Conservation (phyloP, 306 rosid genomes). For the Pueraria montana region DNA sequence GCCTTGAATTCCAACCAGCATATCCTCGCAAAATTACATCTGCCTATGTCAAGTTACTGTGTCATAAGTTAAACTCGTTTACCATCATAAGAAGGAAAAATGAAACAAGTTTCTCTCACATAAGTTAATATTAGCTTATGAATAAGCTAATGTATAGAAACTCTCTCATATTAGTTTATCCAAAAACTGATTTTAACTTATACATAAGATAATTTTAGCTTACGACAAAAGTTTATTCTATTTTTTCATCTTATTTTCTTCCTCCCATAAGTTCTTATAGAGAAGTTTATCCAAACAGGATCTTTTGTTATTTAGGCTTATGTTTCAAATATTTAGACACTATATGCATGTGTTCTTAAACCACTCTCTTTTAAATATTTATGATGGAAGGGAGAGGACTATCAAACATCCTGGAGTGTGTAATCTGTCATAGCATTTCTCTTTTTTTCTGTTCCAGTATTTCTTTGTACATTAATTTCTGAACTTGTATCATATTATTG, state of each 20-base stretch:
- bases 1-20: conserved; percentile 87
- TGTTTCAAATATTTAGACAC: background rate
- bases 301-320: background rate
- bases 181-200: too few relatives aligned
- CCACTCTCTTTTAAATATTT: background rate
- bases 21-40: conserved; percentile 83
- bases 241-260: too few relatives aligned
- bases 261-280: too few relatives aligned
- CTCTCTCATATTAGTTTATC: too few relatives aligned
- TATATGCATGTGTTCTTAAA: background rate
- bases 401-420: background rate
- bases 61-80: conserved; percentile 21
- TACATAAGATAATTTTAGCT: too few relatives aligned
- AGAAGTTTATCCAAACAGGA: too few relatives aligned
- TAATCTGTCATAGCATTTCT: background rate
- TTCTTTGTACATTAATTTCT: background rate
- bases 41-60: conserved; percentile 58
- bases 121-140: too few relatives aligned
- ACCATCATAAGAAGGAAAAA: background rate
- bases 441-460: background rate
- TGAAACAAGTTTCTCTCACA: too few relatives aligned
- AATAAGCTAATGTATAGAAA: too few relatives aligned
- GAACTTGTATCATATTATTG: background rate
- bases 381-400: background rate
- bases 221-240: too few relatives aligned